These are phyloP conservation scores for Pholiota conissans DNA, from an alignment of 768 basidiomycete genomes.

Conservation along the genomic window DNA sequence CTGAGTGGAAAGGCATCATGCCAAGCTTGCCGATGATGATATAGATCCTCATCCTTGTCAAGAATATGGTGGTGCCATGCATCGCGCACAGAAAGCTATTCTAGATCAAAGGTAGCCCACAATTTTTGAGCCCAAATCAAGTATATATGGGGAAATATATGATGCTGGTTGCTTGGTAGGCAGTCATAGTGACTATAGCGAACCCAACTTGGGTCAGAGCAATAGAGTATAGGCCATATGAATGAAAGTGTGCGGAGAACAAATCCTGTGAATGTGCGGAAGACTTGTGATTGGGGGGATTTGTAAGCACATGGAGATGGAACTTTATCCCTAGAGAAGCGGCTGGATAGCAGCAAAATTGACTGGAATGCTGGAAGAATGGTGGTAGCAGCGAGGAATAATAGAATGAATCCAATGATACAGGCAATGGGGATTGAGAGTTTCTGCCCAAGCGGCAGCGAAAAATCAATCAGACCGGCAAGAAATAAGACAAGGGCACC, in stretches of 20 bases:
- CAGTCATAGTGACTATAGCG: not conserved
- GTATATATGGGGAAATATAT: not conserved
- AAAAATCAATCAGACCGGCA: constrained; percentile 18
- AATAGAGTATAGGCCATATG: not conserved
- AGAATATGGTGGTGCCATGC: not conserved
- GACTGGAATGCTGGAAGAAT: constrained; percentile 10
- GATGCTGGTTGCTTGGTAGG: not conserved
- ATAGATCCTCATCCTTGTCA: not conserved
- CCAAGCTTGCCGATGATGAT: not conserved
- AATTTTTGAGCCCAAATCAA: not conserved
- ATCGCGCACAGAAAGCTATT: constrained; percentile 2
- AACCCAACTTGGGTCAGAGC: not conserved
- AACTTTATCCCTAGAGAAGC: not conserved
- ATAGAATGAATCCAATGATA: constrained; percentile 6
- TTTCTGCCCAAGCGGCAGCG: constrained; percentile 5
- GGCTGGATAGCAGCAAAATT: not conserved
- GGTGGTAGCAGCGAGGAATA: constrained; percentile 17
- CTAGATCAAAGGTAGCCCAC: not conserved
- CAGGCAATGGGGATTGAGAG: constrained; percentile 11
- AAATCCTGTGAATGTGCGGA: not conserved
- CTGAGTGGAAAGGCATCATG: constrained; percentile 8
- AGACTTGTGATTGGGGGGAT: constrained; percentile 14
- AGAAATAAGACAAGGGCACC: constrained; percentile 18
- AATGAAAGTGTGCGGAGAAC: not conserved
- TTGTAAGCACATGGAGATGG: constrained; percentile 16